Evolutionary conservation across 2,329 filamentous ascomycete genomes (phyloP), one percentile per base, ranked within the genome.

Genomic region (Eutypa lata): DNA sequence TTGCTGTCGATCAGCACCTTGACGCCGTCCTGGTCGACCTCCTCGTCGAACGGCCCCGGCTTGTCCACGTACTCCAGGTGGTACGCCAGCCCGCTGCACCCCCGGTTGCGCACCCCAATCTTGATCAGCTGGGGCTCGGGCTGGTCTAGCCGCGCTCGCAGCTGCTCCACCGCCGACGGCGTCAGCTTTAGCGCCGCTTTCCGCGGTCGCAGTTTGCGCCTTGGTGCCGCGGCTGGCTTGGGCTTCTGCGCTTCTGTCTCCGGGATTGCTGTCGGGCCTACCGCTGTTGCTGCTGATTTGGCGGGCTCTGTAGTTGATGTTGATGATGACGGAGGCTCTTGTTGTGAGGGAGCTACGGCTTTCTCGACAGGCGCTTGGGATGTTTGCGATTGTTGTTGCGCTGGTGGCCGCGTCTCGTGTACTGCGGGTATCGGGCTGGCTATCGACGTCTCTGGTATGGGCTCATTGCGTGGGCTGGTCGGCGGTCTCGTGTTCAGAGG

Each of bases 1-100:
- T 97, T 97, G 79, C 90, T 96, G 71, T 99, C 94, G 53, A 99
- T 94, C 69, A 97, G 71, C 33, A 99, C 93, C 73, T 90, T 93
- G 53, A 99, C 93, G 0, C 93, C 94, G 65, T 97, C 94, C 70
- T 99, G 94, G 68, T 95, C 92, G 1, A 99, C 91, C 49, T 87
- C 80, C 72, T 99, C 94, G 65, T 99, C 94, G 64, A 97, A 93
- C 37, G 82, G 78, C 3, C 86, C 91, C 0, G 93, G 83, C 77
- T 92, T 92, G 63, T 97, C 92, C 48, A 97, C 93, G 64, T 93
- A 99, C 73, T 97, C 92, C 26, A 99, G 77, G 67, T 97, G 86
- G 70, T 99, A 99, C 31, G 92, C 88, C 60, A 97, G 76, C 16
- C 94, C 94, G 49, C 91, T 97, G 73, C 94, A 99, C 10, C 94